A percentile compares a stretch with the other conserved stretches of the same genome.
phyloP scores from a whole-genome alignment of 164 flowering plant species.

The Piper betle region DNA sequence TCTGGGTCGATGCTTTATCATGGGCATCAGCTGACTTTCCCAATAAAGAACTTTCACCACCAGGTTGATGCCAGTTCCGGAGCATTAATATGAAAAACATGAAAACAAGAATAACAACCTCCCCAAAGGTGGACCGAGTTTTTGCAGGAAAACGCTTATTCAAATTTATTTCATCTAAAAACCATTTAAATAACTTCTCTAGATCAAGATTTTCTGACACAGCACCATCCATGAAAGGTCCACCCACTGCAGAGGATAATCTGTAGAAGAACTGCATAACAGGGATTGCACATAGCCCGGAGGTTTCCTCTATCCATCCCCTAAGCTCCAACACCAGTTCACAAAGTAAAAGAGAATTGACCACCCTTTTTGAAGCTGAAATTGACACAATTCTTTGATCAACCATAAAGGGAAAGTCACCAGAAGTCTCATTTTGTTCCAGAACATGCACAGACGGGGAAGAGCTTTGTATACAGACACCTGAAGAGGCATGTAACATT shows the following conservation, averaged over 20 bases:
- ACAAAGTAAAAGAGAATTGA: conserved; percentile 77
- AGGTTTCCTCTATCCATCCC: conserved; percentile 91
- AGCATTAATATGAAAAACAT: conserved; percentile 99
- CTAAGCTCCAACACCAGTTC: conserved; percentile 75
- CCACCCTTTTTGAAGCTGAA: conserved; percentile 86
- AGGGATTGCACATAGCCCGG: conserved; percentile 80
- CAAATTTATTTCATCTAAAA: conserved; percentile 77
- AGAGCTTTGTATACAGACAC: conserved; percentile 36
- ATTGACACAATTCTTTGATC: conserved; percentile 69
- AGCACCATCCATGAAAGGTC: conserved; percentile 82
- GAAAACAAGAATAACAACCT: conserved; percentile 74
- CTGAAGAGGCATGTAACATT: conserved; percentile 32
- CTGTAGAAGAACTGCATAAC: conserved; percentile 91
- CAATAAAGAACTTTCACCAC: conserved; percentile 39
- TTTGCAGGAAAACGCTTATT: conserved; percentile 49
- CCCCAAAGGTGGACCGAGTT: conserved; percentile 84
- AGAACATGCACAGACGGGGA: conserved; percentile 72
- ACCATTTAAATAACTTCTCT: conserved; percentile 80
- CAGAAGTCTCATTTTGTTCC: conserved; percentile 56
- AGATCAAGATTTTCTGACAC: conserved; percentile 61
- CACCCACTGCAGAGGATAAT: conserved; percentile 89
- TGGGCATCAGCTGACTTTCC: conserved; percentile 47
- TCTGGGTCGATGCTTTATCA: conserved; percentile 35
- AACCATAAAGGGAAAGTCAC: conserved; percentile 46
- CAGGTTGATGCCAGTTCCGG: conserved; percentile 98